Evolutionary conservation across 2,329 filamentous ascomycete genomes (phyloP), one percentile per base, ranked within the genome.

Genomic region (Fusarium longipes): DNA sequence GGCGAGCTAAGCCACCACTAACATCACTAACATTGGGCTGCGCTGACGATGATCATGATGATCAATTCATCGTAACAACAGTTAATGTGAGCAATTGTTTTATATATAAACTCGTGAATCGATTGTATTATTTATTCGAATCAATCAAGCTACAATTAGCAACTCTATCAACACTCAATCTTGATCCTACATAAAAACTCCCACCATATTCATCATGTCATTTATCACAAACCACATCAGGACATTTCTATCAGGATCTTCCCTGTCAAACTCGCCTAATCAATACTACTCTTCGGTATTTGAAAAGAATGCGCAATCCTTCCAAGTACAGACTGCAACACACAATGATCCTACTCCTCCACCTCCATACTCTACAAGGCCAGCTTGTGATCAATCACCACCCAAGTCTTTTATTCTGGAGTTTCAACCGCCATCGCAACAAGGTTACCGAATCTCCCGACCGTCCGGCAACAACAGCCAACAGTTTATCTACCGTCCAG

Each of bases 1-100:
- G 3, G 25, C 48, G 50, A 51, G 38, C 60, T 57, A 63, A 63
- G 58, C 60, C 60, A 57, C 51, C 22, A 35, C 42, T 56, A 42
- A 22, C 14, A 39, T 39, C 3, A 27, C 25, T 27, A 32, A 33
- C 20, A 30, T 40, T 14, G 36, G 32, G 29, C 33, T 47, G 25
- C 40, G 57, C 50, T 20, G 48, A 18, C n/a, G 8, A 18, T 25
- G 9, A 62, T 62, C 7, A 29, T 14, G 55, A 6, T 29, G 57
- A 61, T 53, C 55, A 18, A 29, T 32, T 27, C 8, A n/a, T 25
- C n/a, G 12, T 6, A n/a, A 43, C 32, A 24, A 24, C 18, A 17
- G 39, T 33, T 14, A 20, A 20, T 18, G 25, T 50, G n/a, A 43
- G 36, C 2, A 33, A 1, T 6, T 20, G 1, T 33, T 22, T 17